Conservation (phyloP, 305 asterid genomes). For the Fraxinus xanthoxyloides region DNA sequence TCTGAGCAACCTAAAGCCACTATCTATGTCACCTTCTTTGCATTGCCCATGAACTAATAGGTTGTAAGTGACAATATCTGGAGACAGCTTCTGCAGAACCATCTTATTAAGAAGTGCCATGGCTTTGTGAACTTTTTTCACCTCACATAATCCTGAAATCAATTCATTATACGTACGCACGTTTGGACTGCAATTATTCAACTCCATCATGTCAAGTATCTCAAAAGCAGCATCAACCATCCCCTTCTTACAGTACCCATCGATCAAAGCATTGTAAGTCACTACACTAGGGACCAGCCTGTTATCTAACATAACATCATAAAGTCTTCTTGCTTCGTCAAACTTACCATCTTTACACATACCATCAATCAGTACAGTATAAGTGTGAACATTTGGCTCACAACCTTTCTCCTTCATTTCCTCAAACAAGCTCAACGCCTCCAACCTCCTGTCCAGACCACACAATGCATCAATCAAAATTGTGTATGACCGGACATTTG, state of each 20-base stretch:
- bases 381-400: slow-evolving; percentile 66
- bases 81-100: slow-evolving; percentile 50
- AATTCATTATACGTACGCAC: slow-evolving; percentile 76
- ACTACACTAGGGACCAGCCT: slow-evolving; percentile 34
- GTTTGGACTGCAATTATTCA: slow-evolving; percentile 51
- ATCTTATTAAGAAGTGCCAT: slow-evolving; percentile 64
- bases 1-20: slow-evolving; percentile 63
- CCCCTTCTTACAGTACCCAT: slow-evolving; percentile 69
- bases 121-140: slow-evolving; percentile 57
- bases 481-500: slow-evolving; percentile 67
- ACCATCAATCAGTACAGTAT: slow-evolving; percentile 62
- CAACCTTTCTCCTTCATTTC: slow-evolving; percentile 77
- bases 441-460: slow-evolving; percentile 47
- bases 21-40: slow-evolving; percentile 52
- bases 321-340: background rate
- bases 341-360: slow-evolving; percentile 29
- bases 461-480: slow-evolving; percentile 71
- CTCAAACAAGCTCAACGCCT: slow-evolving; percentile 59
- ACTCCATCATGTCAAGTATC: slow-evolving; percentile 53
- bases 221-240: slow-evolving; percentile 54
- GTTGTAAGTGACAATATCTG: slow-evolving; percentile 57
- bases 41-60: slow-evolving; percentile 66
- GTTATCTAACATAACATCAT: background rate
- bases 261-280: slow-evolving; percentile 69
- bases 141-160: slow-evolving; percentile 61